These are phyloP conservation scores for Elsinoe australis DNA, from an alignment of 2,329 filamentous ascomycete genomes.

Conservation along the genomic window DNA sequence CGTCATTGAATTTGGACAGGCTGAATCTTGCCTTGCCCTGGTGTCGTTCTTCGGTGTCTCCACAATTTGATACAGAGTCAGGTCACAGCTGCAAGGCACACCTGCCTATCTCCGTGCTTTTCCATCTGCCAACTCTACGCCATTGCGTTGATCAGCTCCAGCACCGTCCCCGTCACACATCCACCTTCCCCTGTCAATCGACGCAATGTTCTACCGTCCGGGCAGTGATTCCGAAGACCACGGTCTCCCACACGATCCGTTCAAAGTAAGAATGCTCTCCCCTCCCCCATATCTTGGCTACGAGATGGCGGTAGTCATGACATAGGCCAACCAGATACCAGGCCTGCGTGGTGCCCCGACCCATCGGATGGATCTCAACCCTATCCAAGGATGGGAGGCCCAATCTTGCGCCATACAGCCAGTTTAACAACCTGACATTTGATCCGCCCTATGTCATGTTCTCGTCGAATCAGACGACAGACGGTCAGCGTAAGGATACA, in stretches of 20 bases:
- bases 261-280: conserved; percentile 36
- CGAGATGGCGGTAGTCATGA: conserved; percentile 1
- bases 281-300: neutral
- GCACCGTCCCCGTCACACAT: neutral
- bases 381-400: conserved; percentile 40
- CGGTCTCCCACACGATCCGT: conserved; percentile 47
- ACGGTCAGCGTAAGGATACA: conserved; percentile 46
- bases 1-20: conserved; percentile 1
- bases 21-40: conserved; percentile 10
- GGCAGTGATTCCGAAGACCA: conserved; percentile 43
- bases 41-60: conserved; percentile 7
- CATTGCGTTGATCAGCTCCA: neutral
- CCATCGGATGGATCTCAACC: conserved; percentile 58
- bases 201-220: conserved; percentile 46
- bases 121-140: conserved; percentile 5
- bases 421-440: conserved; percentile 58
- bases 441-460: conserved; percentile 59
- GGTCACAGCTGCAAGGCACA: neutral
- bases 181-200: neutral
- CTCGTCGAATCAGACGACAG: conserved; percentile 48
- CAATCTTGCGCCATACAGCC: conserved; percentile 54
- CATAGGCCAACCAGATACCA: conserved; percentile 23
- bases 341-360: conserved; percentile 53
- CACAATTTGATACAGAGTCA: too few species aligned
- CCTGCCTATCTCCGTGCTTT: too few species aligned